Conservation (phyloP, 768 basidiomycete species). For the Leccinum variicolor region DNA sequence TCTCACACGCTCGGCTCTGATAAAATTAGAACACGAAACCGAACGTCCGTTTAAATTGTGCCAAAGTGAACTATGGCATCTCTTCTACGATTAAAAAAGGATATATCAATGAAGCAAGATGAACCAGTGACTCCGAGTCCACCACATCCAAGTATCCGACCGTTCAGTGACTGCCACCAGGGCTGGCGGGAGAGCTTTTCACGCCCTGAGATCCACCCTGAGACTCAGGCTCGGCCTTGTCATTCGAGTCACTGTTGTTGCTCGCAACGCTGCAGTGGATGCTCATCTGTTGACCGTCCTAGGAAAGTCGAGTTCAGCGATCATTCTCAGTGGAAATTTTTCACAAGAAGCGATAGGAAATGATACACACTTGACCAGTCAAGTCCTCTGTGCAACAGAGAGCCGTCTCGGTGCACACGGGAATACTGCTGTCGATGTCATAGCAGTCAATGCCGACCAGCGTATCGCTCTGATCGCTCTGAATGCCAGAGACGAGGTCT, state of each 20-base stretch:
- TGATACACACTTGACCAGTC: background rate
- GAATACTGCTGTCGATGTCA: background rate
- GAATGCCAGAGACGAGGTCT: background rate
- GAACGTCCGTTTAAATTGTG: background rate
- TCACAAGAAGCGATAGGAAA: background rate
- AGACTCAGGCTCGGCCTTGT: no score
- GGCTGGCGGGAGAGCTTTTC: no score
- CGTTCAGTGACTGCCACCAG: background rate
- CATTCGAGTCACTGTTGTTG: no score
- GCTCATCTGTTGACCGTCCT: background rate
- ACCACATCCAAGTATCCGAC: background rate
- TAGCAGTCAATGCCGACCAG: background rate
- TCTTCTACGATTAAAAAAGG: background rate
- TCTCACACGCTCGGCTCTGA: background rate
- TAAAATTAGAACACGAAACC: background rate
- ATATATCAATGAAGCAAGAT: background rate
- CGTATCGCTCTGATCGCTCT: background rate
- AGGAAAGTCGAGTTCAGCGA: background rate
- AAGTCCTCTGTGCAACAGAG: background rate
- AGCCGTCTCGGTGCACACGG: background rate
- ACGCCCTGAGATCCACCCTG: no score
- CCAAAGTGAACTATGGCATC: background rate
- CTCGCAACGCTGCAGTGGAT: background rate
- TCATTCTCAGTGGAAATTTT: background rate
- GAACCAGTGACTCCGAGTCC: background rate